phyloP scores from a whole-genome alignment of 495 filamentous ascomycete genomes.

The Mytilinidion resinicola region DNA sequence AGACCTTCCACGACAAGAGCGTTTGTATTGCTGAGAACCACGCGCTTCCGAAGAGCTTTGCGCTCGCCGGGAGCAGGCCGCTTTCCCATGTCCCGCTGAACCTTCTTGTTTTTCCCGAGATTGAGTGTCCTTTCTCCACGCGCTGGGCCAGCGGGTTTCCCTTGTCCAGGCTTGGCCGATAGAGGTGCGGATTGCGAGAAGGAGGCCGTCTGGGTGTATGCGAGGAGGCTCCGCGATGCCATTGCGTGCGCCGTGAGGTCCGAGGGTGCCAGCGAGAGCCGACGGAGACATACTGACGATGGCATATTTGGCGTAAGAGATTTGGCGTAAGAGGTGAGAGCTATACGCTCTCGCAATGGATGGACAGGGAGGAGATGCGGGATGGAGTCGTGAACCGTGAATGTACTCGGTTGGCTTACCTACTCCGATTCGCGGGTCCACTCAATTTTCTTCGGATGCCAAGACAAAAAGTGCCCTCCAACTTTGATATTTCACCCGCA shows the following conservation, averaged over 20 bases:
- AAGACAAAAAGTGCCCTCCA: too few species aligned
- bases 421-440: too few species aligned
- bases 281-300: constrained; percentile 12
- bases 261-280: constrained; percentile 14
- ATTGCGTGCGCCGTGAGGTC: constrained; percentile 17
- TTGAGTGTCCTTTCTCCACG: constrained; percentile 34
- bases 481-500: too few species aligned
- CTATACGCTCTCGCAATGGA: background rate
- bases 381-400: too few species aligned
- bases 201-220: constrained; percentile 7
- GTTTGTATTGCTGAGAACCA: constrained; percentile 89
- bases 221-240: constrained; percentile 23
- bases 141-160: constrained; percentile 32
- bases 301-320: constrained; percentile 30
- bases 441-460: too few species aligned
- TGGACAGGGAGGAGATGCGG: too few species aligned
- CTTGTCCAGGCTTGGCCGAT: constrained; percentile 39
- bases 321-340: constrained; percentile 28
- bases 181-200: constrained; percentile 27
- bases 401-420: too few species aligned
- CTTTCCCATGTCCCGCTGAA: constrained; percentile 26
- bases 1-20: constrained; percentile 68
- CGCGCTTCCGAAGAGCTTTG: constrained; percentile 77
- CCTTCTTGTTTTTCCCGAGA: constrained; percentile 29
- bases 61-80: constrained; percentile 68